These are phyloP conservation scores for Borealophlyctis nickersoniae DNA, from an alignment of 192 early-diverging fungal genomes.

Conservation along the genomic window DNA sequence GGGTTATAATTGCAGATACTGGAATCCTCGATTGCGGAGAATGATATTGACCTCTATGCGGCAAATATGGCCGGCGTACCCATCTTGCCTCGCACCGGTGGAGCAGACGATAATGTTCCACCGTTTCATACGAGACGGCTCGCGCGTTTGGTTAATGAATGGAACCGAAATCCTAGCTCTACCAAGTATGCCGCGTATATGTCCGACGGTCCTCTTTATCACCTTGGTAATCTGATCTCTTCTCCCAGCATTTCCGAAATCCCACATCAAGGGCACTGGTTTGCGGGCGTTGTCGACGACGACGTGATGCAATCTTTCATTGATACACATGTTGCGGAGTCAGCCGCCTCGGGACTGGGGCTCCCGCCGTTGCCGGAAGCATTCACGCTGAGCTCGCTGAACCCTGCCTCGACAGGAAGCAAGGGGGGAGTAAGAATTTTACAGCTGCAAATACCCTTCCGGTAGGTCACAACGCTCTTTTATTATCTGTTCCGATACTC, in stretches of 20 bases:
- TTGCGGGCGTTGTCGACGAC: constrained; percentile 54
- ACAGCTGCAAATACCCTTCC: constrained; percentile 62
- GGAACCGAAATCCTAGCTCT: constrained; percentile 45
- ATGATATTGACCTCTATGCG: constrained; percentile 70
- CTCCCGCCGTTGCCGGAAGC: constrained; percentile 47
- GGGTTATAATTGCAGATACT: constrained; percentile 37
- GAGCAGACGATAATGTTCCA: constrained; percentile 72
- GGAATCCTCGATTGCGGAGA: constrained; percentile 70
- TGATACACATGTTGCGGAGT: constrained; percentile 25
- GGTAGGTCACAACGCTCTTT: constrained; percentile 33
- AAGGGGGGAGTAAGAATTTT: constrained; percentile 66
- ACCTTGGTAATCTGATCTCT: not conserved
- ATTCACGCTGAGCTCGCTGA: constrained; percentile 61
- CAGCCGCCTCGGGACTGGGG: constrained; percentile 7
- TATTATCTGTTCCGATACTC: not conserved
- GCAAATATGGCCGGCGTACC: constrained; percentile 66
- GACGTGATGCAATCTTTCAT: constrained; percentile 49
- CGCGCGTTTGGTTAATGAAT: constrained; percentile 63
- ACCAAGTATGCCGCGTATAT: constrained; percentile 41
- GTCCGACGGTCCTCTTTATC: not conserved
- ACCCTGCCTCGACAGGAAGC: constrained; percentile 64
- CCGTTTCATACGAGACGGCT: constrained; percentile 64
- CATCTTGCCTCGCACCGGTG: constrained; percentile 57
- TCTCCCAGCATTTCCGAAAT: constrained; percentile 58
- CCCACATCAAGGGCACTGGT: constrained; percentile 66